Percentiles rank a stretch among this genome's conserved stretches.
phyloP scores from a whole-genome alignment of 148 eudicot genomes.

The Pharnaceum exiguum region DNA sequence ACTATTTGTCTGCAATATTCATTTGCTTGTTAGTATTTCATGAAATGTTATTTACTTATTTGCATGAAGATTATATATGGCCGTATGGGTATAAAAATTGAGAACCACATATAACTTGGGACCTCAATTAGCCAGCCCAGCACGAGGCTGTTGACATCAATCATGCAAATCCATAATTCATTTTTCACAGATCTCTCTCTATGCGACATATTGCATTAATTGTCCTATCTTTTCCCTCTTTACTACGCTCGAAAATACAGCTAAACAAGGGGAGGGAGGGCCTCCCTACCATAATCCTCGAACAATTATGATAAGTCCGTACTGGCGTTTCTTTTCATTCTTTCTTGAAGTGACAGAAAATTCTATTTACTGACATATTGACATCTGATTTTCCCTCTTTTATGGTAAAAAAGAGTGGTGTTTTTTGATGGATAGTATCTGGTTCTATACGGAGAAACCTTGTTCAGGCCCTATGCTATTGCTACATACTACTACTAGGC shows the following conservation, averaged over 20 bases:
- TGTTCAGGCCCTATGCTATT: background rate
- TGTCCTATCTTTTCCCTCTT: background rate
- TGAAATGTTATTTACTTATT: too few relatives aligned
- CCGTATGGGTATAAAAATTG: too few relatives aligned
- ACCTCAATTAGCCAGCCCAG: background rate
- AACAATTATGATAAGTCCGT: background rate
- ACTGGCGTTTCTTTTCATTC: too few relatives aligned
- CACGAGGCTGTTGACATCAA: background rate
- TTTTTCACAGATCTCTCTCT: background rate
- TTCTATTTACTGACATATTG: background rate
- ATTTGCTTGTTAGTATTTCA: too few relatives aligned
- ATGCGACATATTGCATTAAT: constrained; percentile 18
- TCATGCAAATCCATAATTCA: background rate
- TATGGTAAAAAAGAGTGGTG: background rate
- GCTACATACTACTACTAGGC: too few relatives aligned
- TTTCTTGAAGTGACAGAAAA: background rate
- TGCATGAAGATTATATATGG: too few relatives aligned
- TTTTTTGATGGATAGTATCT: background rate
- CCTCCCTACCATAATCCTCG: constrained; percentile 5
- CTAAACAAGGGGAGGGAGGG: background rate
- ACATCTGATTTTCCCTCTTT: background rate
- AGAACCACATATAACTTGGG: constrained; percentile 11
- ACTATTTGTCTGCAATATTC: too few relatives aligned
- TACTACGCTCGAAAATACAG: background rate
- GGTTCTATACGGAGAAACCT: background rate